These are phyloP conservation scores for Dalbergia oliveri DNA, from an alignment of 306 rosid genomes.

Conservation along the genomic window DNA sequence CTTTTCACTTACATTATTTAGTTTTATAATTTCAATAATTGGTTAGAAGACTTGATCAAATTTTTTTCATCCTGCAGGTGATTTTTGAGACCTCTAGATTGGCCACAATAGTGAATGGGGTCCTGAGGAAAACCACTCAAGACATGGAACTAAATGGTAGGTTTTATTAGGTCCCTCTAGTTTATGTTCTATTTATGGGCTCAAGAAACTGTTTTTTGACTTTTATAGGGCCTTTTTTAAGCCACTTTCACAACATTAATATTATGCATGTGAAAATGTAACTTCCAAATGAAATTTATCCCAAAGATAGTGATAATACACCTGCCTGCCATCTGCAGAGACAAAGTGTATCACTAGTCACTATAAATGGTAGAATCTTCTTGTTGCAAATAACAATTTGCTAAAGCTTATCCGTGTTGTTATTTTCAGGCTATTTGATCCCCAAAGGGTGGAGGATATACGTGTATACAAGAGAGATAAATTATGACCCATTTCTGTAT, in stretches of 20 bases:
- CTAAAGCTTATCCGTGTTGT: constrained; percentile 7
- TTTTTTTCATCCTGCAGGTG: constrained; percentile 61
- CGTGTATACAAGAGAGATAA: constrained; percentile 91
- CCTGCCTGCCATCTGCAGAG: constrained; percentile 34
- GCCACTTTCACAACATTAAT: constrained; percentile 41
- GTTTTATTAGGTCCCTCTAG: constrained; percentile 41
- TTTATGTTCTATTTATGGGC: constrained; percentile 56
- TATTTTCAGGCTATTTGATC: constrained; percentile 76
- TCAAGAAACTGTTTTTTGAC: constrained; percentile 46
- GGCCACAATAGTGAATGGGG: constrained; percentile 98
- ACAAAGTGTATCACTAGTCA: neutral
- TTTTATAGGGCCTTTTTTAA: constrained; percentile 31
- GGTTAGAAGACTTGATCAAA: constrained; percentile 4
- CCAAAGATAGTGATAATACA: constrained; percentile 34
- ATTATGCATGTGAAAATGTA: neutral
- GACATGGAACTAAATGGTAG: constrained; percentile 95
- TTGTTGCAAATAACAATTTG: neutral
- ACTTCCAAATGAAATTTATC: constrained; percentile 15
- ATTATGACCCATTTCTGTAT: constrained; percentile 77
- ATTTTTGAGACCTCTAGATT: constrained; percentile 97
- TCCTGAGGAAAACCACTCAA: constrained; percentile 85
- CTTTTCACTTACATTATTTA: constrained; percentile 22
- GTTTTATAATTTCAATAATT: constrained; percentile 7
- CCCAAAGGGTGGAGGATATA: constrained; percentile 98
- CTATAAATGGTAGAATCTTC: constrained; percentile 31